Evolutionary conservation across 495 filamentous ascomycete genomes (phyloP).

Genomic region (Penicillium tannophilum): DNA sequence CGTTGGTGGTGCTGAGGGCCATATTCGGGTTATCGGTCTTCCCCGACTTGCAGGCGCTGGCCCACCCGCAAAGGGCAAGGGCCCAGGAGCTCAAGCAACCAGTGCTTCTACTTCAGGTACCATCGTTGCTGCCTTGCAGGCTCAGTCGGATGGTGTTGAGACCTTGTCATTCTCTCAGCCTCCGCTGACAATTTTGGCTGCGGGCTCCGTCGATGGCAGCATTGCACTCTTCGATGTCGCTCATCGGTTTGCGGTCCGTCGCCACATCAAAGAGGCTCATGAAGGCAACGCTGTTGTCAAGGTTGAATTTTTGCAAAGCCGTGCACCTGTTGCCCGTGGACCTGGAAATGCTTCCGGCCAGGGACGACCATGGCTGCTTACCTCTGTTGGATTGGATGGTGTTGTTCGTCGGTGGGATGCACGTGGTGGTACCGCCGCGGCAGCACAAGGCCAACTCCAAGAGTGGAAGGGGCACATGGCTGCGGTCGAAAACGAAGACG

Average conservation of each 20-base stretch:
- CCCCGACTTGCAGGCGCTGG: constrained; percentile 60
- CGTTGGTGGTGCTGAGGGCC: constrained; percentile 83
- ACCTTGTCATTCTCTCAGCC: constrained; percentile 80
- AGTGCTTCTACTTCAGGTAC: constrained; percentile 70
- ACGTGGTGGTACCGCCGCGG: constrained; percentile 70
- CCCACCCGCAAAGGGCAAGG: constrained; percentile 41
- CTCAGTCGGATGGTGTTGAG: constrained; percentile 80
- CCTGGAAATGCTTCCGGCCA: constrained; percentile 31
- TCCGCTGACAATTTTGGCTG: constrained; percentile 76
- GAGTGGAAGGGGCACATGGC: constrained; percentile 85
- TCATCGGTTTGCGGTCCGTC: constrained; percentile 77
- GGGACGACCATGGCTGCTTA: constrained; percentile 65
- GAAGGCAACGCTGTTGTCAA: constrained; percentile 84
- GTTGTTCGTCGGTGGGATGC: constrained; percentile 86
- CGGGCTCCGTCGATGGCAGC: constrained; percentile 86
- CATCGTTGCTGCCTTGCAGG: constrained; percentile 71
- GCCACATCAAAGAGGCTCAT: constrained; percentile 77
- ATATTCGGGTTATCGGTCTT: constrained; percentile 79
- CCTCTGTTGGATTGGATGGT: constrained; percentile 82
- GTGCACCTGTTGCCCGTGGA: constrained; percentile 26
- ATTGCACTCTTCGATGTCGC: constrained; percentile 87
- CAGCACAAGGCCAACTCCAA: constrained; percentile 62
- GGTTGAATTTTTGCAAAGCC: constrained; percentile 76
- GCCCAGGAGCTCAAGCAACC: constrained; percentile 32
- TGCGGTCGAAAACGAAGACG: constrained; percentile 68